Base-by-base conservation (phyloP, 257 asterid genomes). In the Przewalskia tangutica region DNA sequence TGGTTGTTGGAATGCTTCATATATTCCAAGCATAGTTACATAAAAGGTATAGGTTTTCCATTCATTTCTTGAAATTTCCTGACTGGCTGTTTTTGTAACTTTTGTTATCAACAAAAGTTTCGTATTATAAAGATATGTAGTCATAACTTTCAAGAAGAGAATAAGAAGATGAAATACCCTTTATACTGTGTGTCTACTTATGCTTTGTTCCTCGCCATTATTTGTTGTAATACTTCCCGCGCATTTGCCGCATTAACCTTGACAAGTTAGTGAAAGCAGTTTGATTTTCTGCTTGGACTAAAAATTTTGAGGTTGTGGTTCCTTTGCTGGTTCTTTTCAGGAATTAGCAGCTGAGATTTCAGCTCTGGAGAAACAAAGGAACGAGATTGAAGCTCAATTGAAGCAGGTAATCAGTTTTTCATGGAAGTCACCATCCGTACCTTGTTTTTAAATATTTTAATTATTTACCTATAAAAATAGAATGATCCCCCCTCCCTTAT, bases 341-440 rank as follows among this genome's bases (percentile, higher is more conserved):
- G 99, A 94, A 86, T 86, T 96, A 75, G 85, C 84, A 63, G 89
- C 90, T 80, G 99, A 94, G 89, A 83, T 94, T 82, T 89, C 97
- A 48, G 97, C 83, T 80, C 97, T 94, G 54, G 97, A 91, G 91
- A 92, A 90, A 86, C 91, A 96, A 86, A 93, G 92, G 87, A 91
- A 89, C 83, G 94, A 91, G 82, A 94, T 94, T 84, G 99, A 96
- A 91, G 97, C 97, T 86, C 88, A 90, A 86, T 82, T 96, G 89
- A 89, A 91, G 86, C 93, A 93, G 98, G 99, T 94, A 73, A 6
- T 2, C 63, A 76, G 55, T 84, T 80, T 83, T 80, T 85, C 77
- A 32, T 50, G 23, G 62, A 50, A 73, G 79, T 23, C 20, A 73
- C 56, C 62, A 0, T 55, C 62, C 1, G 0, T 48, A 8, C 7